These are phyloP conservation scores for Rubia yunnanensis DNA, from an alignment of 257 asterid genomes.

Conservation along the genomic window DNA sequence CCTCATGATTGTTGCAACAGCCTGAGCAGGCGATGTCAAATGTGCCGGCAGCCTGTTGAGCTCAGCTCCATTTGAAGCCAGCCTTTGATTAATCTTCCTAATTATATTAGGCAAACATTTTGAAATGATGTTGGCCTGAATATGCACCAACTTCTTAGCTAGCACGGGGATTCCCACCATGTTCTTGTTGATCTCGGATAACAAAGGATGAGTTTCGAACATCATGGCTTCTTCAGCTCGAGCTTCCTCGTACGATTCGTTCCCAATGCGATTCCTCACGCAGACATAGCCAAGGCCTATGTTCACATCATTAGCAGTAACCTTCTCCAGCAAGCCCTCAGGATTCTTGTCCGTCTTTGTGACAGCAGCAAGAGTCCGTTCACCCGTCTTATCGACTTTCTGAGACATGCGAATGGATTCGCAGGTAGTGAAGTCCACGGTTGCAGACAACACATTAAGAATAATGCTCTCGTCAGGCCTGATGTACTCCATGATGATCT, in stretches of 20 bases:
- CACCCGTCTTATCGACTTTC: conserved; percentile 6
- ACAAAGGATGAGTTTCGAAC: not conserved
- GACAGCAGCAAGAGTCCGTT: conserved; percentile 14
- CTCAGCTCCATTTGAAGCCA: not conserved
- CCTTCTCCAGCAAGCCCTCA: conserved; percentile 15
- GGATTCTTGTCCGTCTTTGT: conserved; percentile 12
- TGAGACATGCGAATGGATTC: conserved; percentile 9
- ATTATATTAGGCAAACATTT: conserved; percentile 9
- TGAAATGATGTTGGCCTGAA: conserved; percentile 9
- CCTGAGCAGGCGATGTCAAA: too few relatives aligned
- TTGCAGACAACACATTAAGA: conserved; percentile 14
- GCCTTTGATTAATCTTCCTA: not conserved
- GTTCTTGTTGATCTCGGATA: not conserved
- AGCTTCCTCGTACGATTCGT: conserved; percentile 10
- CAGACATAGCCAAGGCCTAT: conserved; percentile 12
- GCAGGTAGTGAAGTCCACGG: conserved; percentile 9
- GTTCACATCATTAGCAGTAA: conserved; percentile 1
- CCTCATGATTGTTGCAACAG: too few relatives aligned
- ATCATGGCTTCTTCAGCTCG: conserved; percentile 1
- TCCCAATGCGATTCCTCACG: conserved; percentile 14
- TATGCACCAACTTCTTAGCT: conserved; percentile 10
- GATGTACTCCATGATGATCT: conserved; percentile 6
- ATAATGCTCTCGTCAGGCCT: conserved; percentile 10
- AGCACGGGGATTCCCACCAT: conserved; percentile 14
- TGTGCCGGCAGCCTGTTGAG: not conserved